A percentile compares a stretch with the other conserved stretches of the same genome.
Conservation (phyloP, 495 filamentous ascomycete species). For the Penicillium fimorum region DNA sequence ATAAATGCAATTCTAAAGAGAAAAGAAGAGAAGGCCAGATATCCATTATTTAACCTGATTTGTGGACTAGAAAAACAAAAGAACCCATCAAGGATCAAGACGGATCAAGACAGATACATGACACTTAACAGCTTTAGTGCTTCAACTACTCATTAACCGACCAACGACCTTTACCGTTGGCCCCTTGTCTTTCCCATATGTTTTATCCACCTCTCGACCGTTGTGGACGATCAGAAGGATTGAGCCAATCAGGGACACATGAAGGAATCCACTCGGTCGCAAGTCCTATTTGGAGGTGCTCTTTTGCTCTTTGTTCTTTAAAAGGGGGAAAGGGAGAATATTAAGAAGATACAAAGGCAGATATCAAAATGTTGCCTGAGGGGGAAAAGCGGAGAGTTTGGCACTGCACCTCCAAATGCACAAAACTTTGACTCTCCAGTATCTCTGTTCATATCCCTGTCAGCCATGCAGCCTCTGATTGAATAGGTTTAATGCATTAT, state of each 20-base stretch:
- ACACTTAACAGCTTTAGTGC: background rate
- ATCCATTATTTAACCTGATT: background rate
- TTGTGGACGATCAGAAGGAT: background rate
- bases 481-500: background rate
- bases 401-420: too few relatives aligned
- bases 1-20: background rate
- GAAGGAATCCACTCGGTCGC: background rate
- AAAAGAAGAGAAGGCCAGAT: background rate
- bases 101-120: background rate
- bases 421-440: too few relatives aligned
- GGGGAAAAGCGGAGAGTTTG: background rate
- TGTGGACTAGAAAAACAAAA: background rate
- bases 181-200: background rate
- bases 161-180: background rate
- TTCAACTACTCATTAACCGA: background rate
- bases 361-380: too few relatives aligned
- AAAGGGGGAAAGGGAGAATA: too few relatives aligned
- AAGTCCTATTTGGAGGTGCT: too few relatives aligned
- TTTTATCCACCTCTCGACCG: background rate
- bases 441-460: background rate
- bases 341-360: too few relatives aligned
- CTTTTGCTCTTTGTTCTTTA: too few relatives aligned
- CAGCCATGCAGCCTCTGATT: background rate
- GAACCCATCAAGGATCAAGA: background rate
- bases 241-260: background rate